Evolutionary conservation across 495 filamentous ascomycete genomes (phyloP).

Genomic region (Tuber umbilicatum): DNA sequence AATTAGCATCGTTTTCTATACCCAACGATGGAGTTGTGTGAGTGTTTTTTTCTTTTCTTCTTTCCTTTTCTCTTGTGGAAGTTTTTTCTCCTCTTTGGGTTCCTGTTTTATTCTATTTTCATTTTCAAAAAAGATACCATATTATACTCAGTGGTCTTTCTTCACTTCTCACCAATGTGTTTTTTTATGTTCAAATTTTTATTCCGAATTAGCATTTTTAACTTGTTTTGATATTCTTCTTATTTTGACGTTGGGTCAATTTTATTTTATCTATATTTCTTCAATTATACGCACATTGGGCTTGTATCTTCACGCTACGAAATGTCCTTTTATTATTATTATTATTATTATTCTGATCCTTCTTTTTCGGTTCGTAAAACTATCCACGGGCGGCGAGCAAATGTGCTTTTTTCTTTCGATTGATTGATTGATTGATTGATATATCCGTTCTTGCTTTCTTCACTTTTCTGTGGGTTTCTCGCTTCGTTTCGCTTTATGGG

Average conservation of each 20-base stretch:
- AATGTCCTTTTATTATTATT: constrained; percentile 17
- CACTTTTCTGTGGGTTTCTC: constrained; percentile 7
- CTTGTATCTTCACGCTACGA: constrained; percentile 23
- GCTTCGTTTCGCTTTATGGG: constrained; percentile 14
- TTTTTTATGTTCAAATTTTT: constrained; percentile 30
- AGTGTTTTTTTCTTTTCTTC: constrained; percentile 8
- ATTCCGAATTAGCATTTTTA: constrained; percentile 1
- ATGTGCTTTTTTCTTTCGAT: constrained; percentile 10
- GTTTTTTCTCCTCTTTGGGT: constrained; percentile 5
- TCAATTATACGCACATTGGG: constrained; percentile 27
- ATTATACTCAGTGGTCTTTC: constrained; percentile 31
- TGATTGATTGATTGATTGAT: constrained; percentile 4
- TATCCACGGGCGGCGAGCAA: constrained; percentile 20
- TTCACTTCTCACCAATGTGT: constrained; percentile 23
- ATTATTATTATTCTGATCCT: constrained; percentile 7
- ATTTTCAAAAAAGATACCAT: constrained; percentile 31
- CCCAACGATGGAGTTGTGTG: constrained; percentile 9
- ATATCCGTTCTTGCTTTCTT: neutral
- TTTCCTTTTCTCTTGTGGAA: constrained; percentile 10
- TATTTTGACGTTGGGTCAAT: constrained; percentile 2
- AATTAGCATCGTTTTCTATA: constrained; percentile 5
- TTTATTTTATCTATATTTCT: constrained; percentile 17
- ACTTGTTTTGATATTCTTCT: neutral
- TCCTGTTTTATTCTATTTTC: constrained; percentile 14
- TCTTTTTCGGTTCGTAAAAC: constrained; percentile 5